Evolutionary conservation across 2,329 filamentous ascomycete species (phyloP), one percentile per base, ranked within the genome.

Genomic region (Penicillium hordei): DNA sequence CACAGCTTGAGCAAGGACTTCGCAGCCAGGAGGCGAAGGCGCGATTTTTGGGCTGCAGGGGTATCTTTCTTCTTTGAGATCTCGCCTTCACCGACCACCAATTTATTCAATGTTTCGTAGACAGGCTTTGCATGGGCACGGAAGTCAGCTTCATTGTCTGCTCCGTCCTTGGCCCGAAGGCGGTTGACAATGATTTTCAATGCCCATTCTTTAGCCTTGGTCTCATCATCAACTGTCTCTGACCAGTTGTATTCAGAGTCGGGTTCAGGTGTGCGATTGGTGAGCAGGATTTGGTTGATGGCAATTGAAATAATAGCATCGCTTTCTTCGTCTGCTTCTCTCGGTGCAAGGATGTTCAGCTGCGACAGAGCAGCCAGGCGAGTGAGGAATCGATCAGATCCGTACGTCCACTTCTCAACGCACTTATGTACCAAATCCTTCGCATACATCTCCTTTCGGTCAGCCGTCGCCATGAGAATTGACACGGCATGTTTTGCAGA

Each of bases 401-500:
- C 90, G 63, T 91, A 93, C 3, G 83, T 80, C 80, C 90, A 93
- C 50, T 86, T 83, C 63, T 90, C 86, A 63, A 90, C 84, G 58
- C 88, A 88, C 70, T 88, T 89, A 55, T 88, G 84, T 8, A 97
- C 76, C 12, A 99, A 82, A 65, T 95, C 92, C 52, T 89, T 92
- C 8, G 91, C 90, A 59, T 91, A 90, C 78, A 95, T 89, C 69
- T 93, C 89, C 72, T 91, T 94, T 65, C 86, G 86, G 50, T 93
- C 86, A 23, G 86, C 81, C 10, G 87, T 88, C 36, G 90, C 87
- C 75, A 96, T 86, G 53, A 99, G 82, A 63, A 99, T 92, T 29
- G 91, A 93, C 48, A 97, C 87, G 0, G 94, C 94, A 76, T 97
- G 92, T 75, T 99, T 99, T 23, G 93, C 91, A 9, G 91, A 90